A percentile compares a stretch with the other conserved stretches of the same genome.
Conservation (phyloP, 2,329 filamentous ascomycete species). For the Trichoderma endophyticum region DNA sequence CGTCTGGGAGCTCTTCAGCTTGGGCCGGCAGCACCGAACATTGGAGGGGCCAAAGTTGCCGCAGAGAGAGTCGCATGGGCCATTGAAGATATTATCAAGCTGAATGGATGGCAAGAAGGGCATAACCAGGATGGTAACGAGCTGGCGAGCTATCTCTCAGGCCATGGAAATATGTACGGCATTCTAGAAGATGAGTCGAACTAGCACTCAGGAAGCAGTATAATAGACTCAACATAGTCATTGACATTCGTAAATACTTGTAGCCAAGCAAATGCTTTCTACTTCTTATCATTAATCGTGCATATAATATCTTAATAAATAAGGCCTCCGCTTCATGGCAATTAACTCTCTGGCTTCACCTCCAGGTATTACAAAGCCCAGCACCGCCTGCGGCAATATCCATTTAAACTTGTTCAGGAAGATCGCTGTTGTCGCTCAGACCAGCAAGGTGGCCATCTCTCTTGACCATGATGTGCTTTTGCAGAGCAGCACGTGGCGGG, state of each 20-base stretch:
- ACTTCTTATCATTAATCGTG: background rate
- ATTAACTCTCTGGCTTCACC: background rate
- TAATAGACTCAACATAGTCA: background rate
- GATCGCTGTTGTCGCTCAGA: background rate
- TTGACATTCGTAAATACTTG: background rate
- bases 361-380: background rate
- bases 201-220: background rate
- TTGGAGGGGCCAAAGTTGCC: conserved; percentile 69
- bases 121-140: conserved; percentile 16
- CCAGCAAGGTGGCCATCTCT: conserved; percentile 24
- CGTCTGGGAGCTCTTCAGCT: conserved; percentile 64
- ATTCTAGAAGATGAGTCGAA: background rate
- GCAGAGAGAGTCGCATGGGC: conserved; percentile 73
- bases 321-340: background rate
- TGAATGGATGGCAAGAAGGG: conserved; percentile 16
- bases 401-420: background rate
- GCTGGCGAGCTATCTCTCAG: conserved; percentile 32
- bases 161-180: conserved; percentile 37
- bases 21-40: conserved; percentile 69
- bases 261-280: background rate
- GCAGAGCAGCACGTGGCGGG: conserved; percentile 37
- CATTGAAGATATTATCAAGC: conserved; percentile 53
- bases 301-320: background rate
- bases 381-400: background rate
- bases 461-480: conserved; percentile 31